A percentile compares a stretch with the other conserved stretches of the same genome.
Conservation (phyloP, 2,329 filamentous ascomycete species). For the Aspergillus sp. region DNA sequence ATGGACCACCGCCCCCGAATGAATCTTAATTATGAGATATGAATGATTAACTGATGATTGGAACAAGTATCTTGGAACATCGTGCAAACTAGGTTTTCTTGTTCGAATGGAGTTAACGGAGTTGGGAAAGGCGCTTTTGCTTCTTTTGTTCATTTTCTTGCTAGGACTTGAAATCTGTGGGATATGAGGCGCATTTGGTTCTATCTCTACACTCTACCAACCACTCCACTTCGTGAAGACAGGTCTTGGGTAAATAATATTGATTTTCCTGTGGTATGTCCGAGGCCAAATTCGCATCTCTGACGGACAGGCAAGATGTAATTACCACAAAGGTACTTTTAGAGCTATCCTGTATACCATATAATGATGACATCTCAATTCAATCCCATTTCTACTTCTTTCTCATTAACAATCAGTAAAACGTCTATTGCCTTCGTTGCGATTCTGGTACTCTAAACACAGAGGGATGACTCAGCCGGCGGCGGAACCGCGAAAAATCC, state of each 20-base stretch:
- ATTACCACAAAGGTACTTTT: background rate
- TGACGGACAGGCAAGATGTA: background rate
- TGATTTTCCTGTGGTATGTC: background rate
- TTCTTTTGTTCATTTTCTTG: background rate
- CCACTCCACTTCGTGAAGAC: conserved; percentile 2
- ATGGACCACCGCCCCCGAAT: conserved; percentile 17
- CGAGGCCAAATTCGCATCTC: background rate
- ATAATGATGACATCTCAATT: background rate
- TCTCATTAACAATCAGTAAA: background rate
- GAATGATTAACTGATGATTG: conserved; percentile 5
- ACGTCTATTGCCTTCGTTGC: conserved; percentile 5
- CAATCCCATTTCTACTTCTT: background rate
- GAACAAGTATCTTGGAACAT: background rate
- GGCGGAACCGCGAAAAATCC: conserved; percentile 26
- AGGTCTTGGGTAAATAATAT: background rate
- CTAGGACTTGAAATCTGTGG: background rate
- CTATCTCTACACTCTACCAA: background rate
- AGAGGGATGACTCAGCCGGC: conserved; percentile 27
- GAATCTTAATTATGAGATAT: conserved; percentile 19
- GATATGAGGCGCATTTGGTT: conserved; percentile 5
- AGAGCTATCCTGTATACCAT: background rate
- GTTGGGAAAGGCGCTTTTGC: conserved; percentile 1
- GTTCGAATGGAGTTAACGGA: conserved; percentile 3
- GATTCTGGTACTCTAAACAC: conserved; percentile 3
- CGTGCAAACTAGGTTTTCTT: background rate